phyloP scores from a whole-genome alignment of 495 filamentous ascomycete genomes.

The Elaphomyces granulatus region DNA sequence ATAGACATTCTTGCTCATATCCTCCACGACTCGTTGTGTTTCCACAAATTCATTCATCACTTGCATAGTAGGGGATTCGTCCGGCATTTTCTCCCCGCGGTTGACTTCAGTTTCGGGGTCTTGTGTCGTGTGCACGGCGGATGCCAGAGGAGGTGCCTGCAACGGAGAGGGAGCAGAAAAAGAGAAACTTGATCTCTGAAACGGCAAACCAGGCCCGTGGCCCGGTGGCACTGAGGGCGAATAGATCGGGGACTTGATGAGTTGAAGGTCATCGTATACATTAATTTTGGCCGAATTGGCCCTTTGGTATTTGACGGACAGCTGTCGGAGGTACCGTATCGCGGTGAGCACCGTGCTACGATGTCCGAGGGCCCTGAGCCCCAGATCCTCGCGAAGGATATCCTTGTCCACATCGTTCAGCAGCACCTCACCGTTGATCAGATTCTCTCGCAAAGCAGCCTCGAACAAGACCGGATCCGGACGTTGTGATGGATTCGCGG shows the following conservation, averaged over 20 bases:
- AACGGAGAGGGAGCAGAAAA: not conserved
- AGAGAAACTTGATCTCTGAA: not conserved
- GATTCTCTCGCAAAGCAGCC: conserved; percentile 38
- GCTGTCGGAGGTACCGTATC: conserved; percentile 29
- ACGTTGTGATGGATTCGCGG: conserved; percentile 17
- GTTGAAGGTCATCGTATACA: not conserved
- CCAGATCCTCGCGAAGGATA: conserved; percentile 35
- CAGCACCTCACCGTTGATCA: conserved; percentile 47
- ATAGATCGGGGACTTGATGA: not conserved
- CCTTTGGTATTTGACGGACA: conserved; percentile 26
- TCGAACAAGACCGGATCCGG: conserved; percentile 40
- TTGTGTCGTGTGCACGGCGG: too few species aligned
- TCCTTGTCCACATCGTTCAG: conserved; percentile 34
- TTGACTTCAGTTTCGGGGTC: too few species aligned
- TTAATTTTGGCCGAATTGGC: not conserved
- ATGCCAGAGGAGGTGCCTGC: not conserved
- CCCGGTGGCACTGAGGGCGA: not conserved
- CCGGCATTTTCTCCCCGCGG: too few species aligned
- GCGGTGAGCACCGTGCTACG: conserved; percentile 30
- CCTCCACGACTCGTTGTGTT: too few species aligned
- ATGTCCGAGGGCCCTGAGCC: conserved; percentile 32
- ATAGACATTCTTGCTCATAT: too few species aligned
- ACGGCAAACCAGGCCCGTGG: not conserved
- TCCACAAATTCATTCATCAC: too few species aligned
- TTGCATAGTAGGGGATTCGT: too few species aligned